These are phyloP conservation scores for Mycosarcoma mackinlayi DNA, from an alignment of 1,284 basidiomycete species.

Conservation along the genomic window DNA sequence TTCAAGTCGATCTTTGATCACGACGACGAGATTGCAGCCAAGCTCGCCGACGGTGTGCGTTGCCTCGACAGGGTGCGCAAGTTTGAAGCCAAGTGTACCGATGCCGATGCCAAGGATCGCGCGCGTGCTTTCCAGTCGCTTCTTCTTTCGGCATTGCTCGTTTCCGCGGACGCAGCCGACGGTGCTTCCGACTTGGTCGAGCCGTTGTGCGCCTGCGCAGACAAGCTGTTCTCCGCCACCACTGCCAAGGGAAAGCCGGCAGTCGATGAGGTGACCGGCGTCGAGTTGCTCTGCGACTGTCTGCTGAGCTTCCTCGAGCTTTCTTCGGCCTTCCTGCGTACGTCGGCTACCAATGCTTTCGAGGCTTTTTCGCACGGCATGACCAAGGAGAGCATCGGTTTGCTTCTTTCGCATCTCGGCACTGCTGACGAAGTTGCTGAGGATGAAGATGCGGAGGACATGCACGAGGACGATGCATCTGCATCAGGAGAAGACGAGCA, in stretches of 20 bases:
- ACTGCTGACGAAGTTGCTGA: slow-evolving; percentile 24
- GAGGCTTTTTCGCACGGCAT: slow-evolving; percentile 78
- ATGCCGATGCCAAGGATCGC: slow-evolving; percentile 26
- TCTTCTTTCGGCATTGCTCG: slow-evolving; percentile 53
- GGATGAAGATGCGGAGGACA: slow-evolving; percentile 34
- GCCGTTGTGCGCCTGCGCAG: slow-evolving; percentile 64
- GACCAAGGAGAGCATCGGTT: slow-evolving; percentile 80
- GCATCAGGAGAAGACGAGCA: slow-evolving; percentile 21
- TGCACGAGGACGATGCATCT: slow-evolving; percentile 36
- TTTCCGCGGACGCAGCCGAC: slow-evolving; percentile 70
- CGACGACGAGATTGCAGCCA: slow-evolving; percentile 45
- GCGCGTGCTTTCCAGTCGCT: slow-evolving; percentile 55
- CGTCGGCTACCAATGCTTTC: slow-evolving; percentile 84
- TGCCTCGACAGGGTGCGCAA: slow-evolving; percentile 53
- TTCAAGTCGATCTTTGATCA: slow-evolving; percentile 59
- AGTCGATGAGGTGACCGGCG: slow-evolving; percentile 72
- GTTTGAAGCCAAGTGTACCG: slow-evolving; percentile 27
- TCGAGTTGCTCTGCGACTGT: slow-evolving; percentile 86
- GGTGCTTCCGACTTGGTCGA: slow-evolving; percentile 67
- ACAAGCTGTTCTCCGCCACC: slow-evolving; percentile 42
- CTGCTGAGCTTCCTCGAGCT: slow-evolving; percentile 89
- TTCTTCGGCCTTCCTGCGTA: slow-evolving; percentile 83
- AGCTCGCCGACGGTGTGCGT: slow-evolving; percentile 33
- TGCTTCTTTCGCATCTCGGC: slow-evolving; percentile 73
- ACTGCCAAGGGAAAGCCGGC: slow-evolving; percentile 56